A percentile compares a stretch with the other conserved stretches of the same genome.
phyloP scores from a whole-genome alignment of 2,329 filamentous ascomycete genomes.

The Cladosporium colombiae region DNA sequence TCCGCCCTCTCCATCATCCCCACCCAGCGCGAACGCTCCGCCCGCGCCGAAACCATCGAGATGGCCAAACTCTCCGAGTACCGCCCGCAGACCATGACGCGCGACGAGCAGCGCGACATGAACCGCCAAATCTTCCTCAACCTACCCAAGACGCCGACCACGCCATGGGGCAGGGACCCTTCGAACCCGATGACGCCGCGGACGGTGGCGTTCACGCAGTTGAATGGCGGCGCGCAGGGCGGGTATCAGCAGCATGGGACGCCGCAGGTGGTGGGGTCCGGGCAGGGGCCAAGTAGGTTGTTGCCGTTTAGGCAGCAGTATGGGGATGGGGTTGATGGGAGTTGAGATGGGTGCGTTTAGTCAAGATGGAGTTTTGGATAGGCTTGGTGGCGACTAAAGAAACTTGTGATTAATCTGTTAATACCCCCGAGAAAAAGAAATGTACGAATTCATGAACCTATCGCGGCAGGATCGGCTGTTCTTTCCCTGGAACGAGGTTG shows the following conservation, averaged over 20 bases:
- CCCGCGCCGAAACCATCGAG: conserved; percentile 40
- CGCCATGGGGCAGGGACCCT: conserved; percentile 40
- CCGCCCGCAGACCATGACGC: conserved; percentile 47
- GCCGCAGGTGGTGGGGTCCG: not conserved
- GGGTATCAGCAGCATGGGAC: not conserved
- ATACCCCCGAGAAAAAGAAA: not conserved
- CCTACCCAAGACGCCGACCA: conserved; percentile 47
- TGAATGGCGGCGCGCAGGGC: conserved; percentile 35
- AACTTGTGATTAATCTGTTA: not conserved
- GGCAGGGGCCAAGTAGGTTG: conserved; percentile 16
- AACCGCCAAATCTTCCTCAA: conserved; percentile 42
- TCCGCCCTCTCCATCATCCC: conserved; percentile 58
- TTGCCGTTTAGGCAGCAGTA: conserved; percentile 20
- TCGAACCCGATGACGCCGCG: conserved; percentile 59
- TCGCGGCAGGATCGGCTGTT: not conserved
- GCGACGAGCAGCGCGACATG: conserved; percentile 60
- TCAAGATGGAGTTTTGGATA: not conserved
- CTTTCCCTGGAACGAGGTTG: not conserved
- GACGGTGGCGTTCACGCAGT: conserved; percentile 68
- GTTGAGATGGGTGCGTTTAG: not conserved
- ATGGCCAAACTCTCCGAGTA: conserved; percentile 55
- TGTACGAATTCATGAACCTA: not conserved
- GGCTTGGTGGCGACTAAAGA: not conserved
- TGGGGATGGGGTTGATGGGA: conserved; percentile 14
- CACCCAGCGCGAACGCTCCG: conserved; percentile 36